Conservation (phyloP, 495 filamentous ascomycete species). For the Coniosporium apollinis region DNA sequence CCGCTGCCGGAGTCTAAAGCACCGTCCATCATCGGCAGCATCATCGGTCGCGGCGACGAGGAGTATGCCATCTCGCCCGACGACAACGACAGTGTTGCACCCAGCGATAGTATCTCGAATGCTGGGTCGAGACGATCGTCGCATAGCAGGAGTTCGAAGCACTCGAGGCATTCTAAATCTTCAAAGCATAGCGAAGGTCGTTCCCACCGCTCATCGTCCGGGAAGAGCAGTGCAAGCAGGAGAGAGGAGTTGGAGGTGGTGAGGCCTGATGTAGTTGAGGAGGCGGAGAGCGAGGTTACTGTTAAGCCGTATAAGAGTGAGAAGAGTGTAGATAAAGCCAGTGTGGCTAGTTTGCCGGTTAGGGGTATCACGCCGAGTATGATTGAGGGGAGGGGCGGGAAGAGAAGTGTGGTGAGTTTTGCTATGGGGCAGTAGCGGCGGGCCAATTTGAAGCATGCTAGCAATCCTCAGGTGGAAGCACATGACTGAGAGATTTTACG, state of each 20-base stretch:
- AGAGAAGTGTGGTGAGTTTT: slow-evolving; percentile 15
- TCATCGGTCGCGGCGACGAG: slow-evolving; percentile 10
- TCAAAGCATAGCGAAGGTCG: background rate
- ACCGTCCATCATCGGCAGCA: slow-evolving; percentile 9
- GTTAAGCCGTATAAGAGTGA: slow-evolving; percentile 9
- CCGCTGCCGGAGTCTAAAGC: slow-evolving; percentile 6
- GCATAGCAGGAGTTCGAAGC: background rate
- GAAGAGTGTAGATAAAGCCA: slow-evolving; percentile 4
- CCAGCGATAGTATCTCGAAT: slow-evolving; percentile 23
- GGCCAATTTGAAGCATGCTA: too few species aligned
- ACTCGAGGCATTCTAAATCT: background rate
- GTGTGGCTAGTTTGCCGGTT: slow-evolving; percentile 11
- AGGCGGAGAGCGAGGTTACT: slow-evolving; percentile 15
- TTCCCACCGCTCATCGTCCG: slow-evolving; percentile 10
- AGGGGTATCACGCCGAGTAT: slow-evolving; percentile 14
- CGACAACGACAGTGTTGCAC: slow-evolving; percentile 19
- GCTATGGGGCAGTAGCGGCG: too few species aligned
- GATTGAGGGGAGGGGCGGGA: slow-evolving; percentile 9
- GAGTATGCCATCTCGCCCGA: slow-evolving; percentile 13
- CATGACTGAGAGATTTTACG: too few species aligned
- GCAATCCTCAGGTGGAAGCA: too few species aligned
- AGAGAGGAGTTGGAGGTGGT: too few species aligned
- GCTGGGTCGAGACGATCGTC: background rate
- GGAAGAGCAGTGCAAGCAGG: too few species aligned
- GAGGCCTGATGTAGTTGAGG: too few species aligned